These are phyloP conservation scores for Sclerotinia subarctica DNA, from an alignment of 2,329 filamentous ascomycete genomes.

Conservation along the genomic window DNA sequence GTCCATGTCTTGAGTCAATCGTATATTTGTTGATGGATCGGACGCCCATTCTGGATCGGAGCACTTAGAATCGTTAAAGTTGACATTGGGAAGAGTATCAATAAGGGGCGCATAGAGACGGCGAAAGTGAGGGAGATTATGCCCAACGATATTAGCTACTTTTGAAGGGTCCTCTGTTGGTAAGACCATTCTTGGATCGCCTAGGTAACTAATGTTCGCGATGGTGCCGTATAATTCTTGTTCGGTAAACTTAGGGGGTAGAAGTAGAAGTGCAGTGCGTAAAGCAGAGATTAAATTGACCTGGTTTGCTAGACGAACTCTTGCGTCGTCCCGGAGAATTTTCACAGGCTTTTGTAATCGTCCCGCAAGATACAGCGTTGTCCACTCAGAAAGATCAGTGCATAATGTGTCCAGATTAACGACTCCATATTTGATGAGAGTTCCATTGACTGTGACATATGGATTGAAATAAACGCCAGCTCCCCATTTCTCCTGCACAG, in stretches of 20 bases:
- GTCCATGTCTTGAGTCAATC: constrained; percentile 86
- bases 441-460: constrained; percentile 90
- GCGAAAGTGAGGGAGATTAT: constrained; percentile 89
- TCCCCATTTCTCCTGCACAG: constrained; percentile 82
- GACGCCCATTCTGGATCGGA: constrained; percentile 59
- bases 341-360: constrained; percentile 97
- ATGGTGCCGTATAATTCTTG: constrained; percentile 87
- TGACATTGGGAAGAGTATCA: constrained; percentile 83
- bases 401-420: constrained; percentile 91
- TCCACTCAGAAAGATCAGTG: constrained; percentile 82
- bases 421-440: constrained; percentile 95
- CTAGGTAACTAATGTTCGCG: constrained; percentile 87
- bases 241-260: constrained; percentile 83
- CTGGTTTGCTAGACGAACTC: constrained; percentile 90
- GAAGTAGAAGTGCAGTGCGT: constrained; percentile 80
- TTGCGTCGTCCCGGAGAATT: constrained; percentile 90
- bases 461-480: constrained; percentile 98
- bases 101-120: constrained; percentile 87
- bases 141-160: constrained; percentile 87
- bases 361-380: constrained; percentile 93
- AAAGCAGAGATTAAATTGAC: constrained; percentile 91
- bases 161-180: constrained; percentile 89
- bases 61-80: constrained; percentile 65
- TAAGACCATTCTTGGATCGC: constrained; percentile 92
- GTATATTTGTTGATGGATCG: constrained; percentile 61